These are phyloP conservation scores for Paragyromitra xinjiangensis DNA, from an alignment of 495 filamentous ascomycete species.

Conservation along the genomic window DNA sequence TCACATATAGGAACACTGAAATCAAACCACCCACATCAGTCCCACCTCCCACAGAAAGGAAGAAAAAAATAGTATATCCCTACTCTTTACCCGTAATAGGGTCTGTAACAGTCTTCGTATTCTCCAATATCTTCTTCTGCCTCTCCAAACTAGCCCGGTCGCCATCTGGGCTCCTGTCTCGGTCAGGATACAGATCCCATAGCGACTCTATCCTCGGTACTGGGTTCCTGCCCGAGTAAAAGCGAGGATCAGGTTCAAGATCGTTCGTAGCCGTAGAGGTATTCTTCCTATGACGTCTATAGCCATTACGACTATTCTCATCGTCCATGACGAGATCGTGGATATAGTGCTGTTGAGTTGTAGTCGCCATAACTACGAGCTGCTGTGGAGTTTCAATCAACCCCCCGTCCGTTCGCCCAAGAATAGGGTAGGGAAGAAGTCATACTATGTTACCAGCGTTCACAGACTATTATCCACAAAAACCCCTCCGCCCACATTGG, in stretches of 20 bases:
- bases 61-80: background rate
- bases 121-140: constrained; percentile 28
- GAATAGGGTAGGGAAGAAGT: background rate
- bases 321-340: constrained; percentile 3
- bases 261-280: constrained; percentile 4
- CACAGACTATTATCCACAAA: too few relatives aligned
- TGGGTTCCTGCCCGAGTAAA: constrained; percentile 50
- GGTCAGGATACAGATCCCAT: constrained; percentile 51
- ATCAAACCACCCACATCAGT: constrained; percentile 1
- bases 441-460: constrained; percentile 7
- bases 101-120: constrained; percentile 43
- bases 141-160: constrained; percentile 19
- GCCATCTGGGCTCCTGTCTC: constrained; percentile 8
- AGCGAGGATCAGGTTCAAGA: constrained; percentile 32
- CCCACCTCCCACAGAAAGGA: background rate
- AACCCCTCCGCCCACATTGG: background rate
- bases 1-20: constrained; percentile 50
- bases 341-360: background rate
- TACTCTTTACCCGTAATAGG: constrained; percentile 52
- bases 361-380: constrained; percentile 6
- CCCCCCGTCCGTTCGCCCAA: background rate
- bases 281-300: constrained; percentile 9
- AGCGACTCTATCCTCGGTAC: constrained; percentile 52
- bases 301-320: background rate
- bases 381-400: background rate